phyloP scores from a whole-genome alignment of 2,329 filamentous ascomycete species.

The Pseudogymnoascus sp. region DNA sequence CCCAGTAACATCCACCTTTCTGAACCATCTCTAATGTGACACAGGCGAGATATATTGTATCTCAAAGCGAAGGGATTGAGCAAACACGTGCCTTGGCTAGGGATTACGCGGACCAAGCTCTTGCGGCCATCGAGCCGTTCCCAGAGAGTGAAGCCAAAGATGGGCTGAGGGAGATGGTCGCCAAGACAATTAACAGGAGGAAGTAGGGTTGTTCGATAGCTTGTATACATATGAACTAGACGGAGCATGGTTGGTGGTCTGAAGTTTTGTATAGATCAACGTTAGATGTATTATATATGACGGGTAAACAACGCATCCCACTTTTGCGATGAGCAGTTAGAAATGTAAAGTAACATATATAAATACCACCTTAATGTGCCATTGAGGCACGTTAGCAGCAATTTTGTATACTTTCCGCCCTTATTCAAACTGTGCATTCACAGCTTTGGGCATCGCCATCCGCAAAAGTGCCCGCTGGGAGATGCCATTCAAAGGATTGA shows the following conservation, averaged over 20 bases:
- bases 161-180: slow-evolving; percentile 86
- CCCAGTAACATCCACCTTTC: neutral
- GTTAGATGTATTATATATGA: slow-evolving; percentile 7
- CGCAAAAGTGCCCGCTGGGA: neutral
- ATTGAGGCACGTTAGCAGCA: neutral
- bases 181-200: slow-evolving; percentile 79
- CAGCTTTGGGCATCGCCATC: neutral
- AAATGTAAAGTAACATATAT: neutral
- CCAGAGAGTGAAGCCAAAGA: slow-evolving; percentile 93
- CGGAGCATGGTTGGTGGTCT: slow-evolving; percentile 3
- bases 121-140: slow-evolving; percentile 73
- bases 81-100: slow-evolving; percentile 86
- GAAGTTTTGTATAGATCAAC: slow-evolving; percentile 2
- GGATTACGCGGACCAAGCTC: slow-evolving; percentile 82
- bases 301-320: neutral
- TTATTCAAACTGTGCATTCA: neutral
- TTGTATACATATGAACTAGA: slow-evolving; percentile 8
- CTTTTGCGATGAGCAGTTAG: neutral
- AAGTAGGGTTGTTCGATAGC: slow-evolving; percentile 48
- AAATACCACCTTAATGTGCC: neutral
- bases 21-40: slow-evolving; percentile 15
- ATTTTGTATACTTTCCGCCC: neutral
- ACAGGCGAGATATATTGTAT: slow-evolving; percentile 80
- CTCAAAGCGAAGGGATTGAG: slow-evolving; percentile 77
- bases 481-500: neutral